Percentiles rank a stretch among this genome's conserved stretches.
Evolutionary conservation across 1,284 basidiomycete genomes (phyloP).

Genomic region (Lignosus rhinocerotis): DNA sequence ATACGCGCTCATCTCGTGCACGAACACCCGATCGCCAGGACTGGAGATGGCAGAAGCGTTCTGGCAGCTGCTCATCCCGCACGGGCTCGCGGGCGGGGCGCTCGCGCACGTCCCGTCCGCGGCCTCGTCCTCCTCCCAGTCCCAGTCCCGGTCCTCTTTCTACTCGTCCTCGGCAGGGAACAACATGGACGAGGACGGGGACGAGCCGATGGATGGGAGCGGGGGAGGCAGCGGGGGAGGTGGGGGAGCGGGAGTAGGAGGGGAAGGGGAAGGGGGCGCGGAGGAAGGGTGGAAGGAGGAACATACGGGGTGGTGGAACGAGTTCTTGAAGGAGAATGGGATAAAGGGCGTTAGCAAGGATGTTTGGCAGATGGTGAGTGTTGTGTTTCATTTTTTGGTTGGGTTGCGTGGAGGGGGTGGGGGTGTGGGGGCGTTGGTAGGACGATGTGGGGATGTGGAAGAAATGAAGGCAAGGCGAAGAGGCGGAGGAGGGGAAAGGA

Average conservation of each 20-base stretch:
- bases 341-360: conserved; percentile 90
- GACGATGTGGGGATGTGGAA: no score
- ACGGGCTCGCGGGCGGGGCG: conserved; percentile 74
- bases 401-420: not conserved
- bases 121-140: not conserved
- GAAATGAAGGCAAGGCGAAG: no score
- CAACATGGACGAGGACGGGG: conserved; percentile 50
- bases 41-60: conserved; percentile 79
- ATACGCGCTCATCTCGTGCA: not conserved
- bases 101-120: conserved; percentile 45
- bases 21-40: conserved; percentile 37
- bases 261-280: conserved; percentile 60
- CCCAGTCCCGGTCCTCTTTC: no score
- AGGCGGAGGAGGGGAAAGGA: not conserved
- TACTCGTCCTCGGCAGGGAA: conserved; percentile 6
- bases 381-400: not conserved
- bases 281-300: conserved; percentile 65
- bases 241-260: conserved; percentile 71
- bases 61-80: conserved; percentile 84
- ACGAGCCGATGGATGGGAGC: conserved; percentile 33
- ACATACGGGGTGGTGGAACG: conserved; percentile 83
- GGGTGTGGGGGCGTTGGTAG: no score
- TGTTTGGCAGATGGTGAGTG: conserved; percentile 85
- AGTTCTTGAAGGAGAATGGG: conserved; percentile 72
- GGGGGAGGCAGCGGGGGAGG: conserved; percentile 38